A percentile compares a stretch with the other conserved stretches of the same genome.
These are phyloP conservation scores for Botrytis cinerea DNA, from an alignment of 2,329 filamentous ascomycete genomes.

Conservation along the genomic window DNA sequence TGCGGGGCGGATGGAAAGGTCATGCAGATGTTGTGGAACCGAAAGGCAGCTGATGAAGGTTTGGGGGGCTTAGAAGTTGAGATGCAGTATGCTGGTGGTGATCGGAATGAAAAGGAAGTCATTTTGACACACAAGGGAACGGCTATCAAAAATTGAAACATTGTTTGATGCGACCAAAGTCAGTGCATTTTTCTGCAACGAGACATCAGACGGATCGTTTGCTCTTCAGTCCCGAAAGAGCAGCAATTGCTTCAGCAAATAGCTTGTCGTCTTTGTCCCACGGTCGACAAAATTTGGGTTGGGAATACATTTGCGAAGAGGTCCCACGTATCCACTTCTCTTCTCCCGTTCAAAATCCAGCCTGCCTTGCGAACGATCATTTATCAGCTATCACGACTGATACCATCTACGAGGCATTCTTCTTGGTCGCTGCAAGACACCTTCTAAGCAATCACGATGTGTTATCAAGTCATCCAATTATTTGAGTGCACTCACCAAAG, in stretches of 20 bases:
- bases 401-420: not conserved
- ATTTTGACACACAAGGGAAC: slow-evolving; percentile 55
- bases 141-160: slow-evolving; percentile 29
- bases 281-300: slow-evolving; percentile 13
- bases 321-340: not conserved
- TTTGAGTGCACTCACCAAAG: slow-evolving; percentile 37
- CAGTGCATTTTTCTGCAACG: not conserved
- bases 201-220: not conserved
- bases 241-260: slow-evolving; percentile 13
- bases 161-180: slow-evolving; percentile 4
- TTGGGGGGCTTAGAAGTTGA: slow-evolving; percentile 60
- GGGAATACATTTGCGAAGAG: not conserved
- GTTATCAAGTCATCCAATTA: slow-evolving; percentile 37
- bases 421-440: not conserved
- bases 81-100: slow-evolving; percentile 45
- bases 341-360: not conserved
- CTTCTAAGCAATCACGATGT: slow-evolving; percentile 31
- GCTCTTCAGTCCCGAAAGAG: slow-evolving; percentile 1
- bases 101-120: slow-evolving; percentile 45
- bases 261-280: slow-evolving; percentile 15
- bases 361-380: not conserved
- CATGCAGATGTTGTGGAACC: slow-evolving; percentile 74
- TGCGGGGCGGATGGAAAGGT: slow-evolving; percentile 60
- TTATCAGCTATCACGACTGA: not conserved
- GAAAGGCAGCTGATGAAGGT: slow-evolving; percentile 60